Conservation (phyloP, 2,329 filamentous ascomycete genomes). For the Sphaerulina vaccinii region DNA sequence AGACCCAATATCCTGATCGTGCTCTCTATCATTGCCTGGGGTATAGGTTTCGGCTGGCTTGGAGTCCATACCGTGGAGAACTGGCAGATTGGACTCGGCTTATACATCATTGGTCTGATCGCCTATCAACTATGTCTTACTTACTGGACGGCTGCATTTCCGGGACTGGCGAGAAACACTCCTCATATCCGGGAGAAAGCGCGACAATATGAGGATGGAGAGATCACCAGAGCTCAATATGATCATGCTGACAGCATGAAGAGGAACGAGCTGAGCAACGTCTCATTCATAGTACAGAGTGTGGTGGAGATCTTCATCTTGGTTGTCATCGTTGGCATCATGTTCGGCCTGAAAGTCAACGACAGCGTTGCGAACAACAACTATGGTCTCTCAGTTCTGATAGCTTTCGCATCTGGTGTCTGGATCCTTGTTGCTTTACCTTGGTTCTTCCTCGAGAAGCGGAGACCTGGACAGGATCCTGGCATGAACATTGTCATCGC, state of each 20-base stretch:
- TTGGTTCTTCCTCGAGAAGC: constrained; percentile 67
- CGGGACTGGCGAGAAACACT: constrained; percentile 57
- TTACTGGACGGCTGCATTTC: constrained; percentile 67
- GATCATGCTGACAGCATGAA: constrained; percentile 62
- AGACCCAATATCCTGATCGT: constrained; percentile 62
- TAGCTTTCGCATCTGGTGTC: constrained; percentile 63
- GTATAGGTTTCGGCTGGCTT: constrained; percentile 65
- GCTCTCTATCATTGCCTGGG: constrained; percentile 61
- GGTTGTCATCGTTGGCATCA: constrained; percentile 63
- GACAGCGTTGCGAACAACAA: constrained; percentile 61
- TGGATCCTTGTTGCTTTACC: constrained; percentile 65
- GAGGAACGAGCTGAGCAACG: constrained; percentile 62
- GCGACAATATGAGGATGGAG: constrained; percentile 50
- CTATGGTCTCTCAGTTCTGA: constrained; percentile 63
- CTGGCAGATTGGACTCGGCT: constrained; percentile 60
- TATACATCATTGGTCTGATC: constrained; percentile 67
- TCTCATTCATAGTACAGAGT: constrained; percentile 64
- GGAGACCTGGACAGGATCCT: constrained; percentile 58
- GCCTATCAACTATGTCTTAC: constrained; percentile 66
- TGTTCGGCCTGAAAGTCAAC: constrained; percentile 62
- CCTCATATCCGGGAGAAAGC: constrained; percentile 51
- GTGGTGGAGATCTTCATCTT: constrained; percentile 62
- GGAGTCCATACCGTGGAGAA: constrained; percentile 60
- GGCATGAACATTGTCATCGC: constrained; percentile 56
- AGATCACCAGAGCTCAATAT: constrained; percentile 59